A percentile compares a stretch with the other conserved stretches of the same genome.
phyloP scores from a whole-genome alignment of 2,329 filamentous ascomycete species.

The Hymenoscyphus albidus region DNA sequence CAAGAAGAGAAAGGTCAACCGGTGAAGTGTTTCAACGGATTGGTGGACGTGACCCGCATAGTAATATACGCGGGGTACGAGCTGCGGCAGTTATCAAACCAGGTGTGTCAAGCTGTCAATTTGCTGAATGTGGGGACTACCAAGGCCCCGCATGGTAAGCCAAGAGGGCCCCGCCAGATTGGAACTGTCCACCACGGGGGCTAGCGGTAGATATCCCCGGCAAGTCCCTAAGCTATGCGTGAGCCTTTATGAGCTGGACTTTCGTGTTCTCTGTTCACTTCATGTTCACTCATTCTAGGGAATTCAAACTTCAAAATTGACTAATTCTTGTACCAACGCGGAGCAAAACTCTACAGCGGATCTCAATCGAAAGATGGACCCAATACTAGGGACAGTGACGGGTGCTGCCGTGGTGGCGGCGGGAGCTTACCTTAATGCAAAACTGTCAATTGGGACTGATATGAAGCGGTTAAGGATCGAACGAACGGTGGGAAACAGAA shows the following conservation, averaged over 20 bases:
- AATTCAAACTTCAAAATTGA: not conserved
- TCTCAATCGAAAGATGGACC: conserved; percentile 18
- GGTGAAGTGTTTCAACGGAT: not conserved
- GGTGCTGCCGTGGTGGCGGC: conserved; percentile 30
- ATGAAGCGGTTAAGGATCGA: conserved; percentile 37
- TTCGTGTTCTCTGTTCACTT: not conserved
- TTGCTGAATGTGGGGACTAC: not conserved
- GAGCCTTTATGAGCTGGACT: conserved; percentile 1
- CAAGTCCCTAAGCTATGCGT: not conserved
- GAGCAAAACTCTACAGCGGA: not conserved
- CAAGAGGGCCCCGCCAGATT: conserved; percentile 4
- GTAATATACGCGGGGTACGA: not conserved
- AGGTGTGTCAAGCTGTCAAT: not conserved
- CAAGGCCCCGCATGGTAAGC: not conserved
- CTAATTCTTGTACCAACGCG: not conserved
- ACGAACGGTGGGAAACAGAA: conserved; percentile 34
- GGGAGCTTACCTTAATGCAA: conserved; percentile 43
- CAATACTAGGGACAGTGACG: conserved; percentile 15
- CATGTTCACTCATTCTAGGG: not conserved
- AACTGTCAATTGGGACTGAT: conserved; percentile 40
- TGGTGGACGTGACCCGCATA: conserved; percentile 5
- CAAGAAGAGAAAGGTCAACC: not conserved
- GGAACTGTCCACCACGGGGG: not conserved
- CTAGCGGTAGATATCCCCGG: conserved; percentile 2
- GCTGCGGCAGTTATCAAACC: not conserved